Evolutionary conservation across 2,329 filamentous ascomycete species (phyloP), one percentile per base, ranked within the genome.

Genomic region (Truncatella angustata): DNA sequence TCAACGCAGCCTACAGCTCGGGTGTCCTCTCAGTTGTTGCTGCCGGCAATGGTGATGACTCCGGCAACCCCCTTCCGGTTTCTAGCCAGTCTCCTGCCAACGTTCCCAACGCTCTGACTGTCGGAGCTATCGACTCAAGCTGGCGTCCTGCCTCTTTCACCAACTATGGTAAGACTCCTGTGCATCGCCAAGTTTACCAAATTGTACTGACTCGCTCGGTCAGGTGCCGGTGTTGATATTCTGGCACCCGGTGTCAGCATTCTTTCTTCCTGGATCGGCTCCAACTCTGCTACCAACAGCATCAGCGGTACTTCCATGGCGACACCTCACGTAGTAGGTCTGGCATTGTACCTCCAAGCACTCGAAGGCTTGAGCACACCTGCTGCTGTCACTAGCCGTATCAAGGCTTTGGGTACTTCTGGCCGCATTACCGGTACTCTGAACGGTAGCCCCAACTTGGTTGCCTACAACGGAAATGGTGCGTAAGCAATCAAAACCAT

Each of bases 291-390:
- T 21, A 76, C 63, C 3, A 66, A 67, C 39, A 72, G 61, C 16
- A 72, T 83, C 60, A 77, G 72, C 12, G 84, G 84, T 37, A 87
- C 85, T 5, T 82, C 77, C 30, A 85, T 86, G 82, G 79, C 84
- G 1, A 70, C 75, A 4, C 83, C 84, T 0, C 82, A 86, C 60
- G 73, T 87, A 44, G 74, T 79, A 21, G 84, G 84, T n/a, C 63
- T 87, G 11, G 78, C 77, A 3, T 72, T 80, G 11, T 86, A 86
- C 64, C 65, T 86, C 20, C 65, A 77, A 54, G 70, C 63, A 4
- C 63, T 76, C 2, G 76, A 81, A 64, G 60, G 64, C 30, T 64
- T 73, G 37, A 57, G 55, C 5, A 72, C 70, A 24, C 76, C 79
- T 1, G 66, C 58, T 16, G 58, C 56, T 7, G 54, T 64, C 51